A percentile compares a stretch with the other conserved stretches of the same genome.
phyloP scores from a whole-genome alignment of 257 asterid species.

The Lavandula angustifolia region DNA sequence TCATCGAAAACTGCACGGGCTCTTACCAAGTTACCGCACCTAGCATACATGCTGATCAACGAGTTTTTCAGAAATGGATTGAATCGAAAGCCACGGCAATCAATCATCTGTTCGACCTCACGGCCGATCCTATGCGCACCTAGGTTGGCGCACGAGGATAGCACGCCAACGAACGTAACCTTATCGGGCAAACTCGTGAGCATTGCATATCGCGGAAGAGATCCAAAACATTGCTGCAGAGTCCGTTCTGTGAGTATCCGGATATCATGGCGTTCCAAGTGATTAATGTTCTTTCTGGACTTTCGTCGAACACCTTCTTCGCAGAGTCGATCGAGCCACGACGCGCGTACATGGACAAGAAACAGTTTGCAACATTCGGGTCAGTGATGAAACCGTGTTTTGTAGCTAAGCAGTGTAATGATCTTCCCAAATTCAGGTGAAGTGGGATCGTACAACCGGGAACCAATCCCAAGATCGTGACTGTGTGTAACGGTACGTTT shows the following conservation, averaged over 20 bases:
- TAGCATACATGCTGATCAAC: conserved; percentile 77
- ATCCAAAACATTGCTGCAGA: conserved; percentile 58
- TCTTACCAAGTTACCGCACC: conserved; percentile 75
- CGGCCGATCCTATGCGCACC: conserved; percentile 66
- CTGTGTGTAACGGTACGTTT: conserved; percentile 40
- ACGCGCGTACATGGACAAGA: conserved; percentile 75
- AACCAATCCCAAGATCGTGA: conserved; percentile 78
- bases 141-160: conserved; percentile 86
- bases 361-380: conserved; percentile 65
- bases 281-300: conserved; percentile 57
- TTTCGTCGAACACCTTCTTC: conserved; percentile 56
- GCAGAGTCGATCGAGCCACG: conserved; percentile 64
- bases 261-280: conserved; percentile 97
- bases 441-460: conserved; percentile 55
- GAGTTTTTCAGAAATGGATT: conserved; percentile 73
- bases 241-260: conserved; percentile 85
- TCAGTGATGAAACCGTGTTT: conserved; percentile 52
- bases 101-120: conserved; percentile 61
- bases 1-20: conserved; percentile 67
- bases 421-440: conserved; percentile 58
- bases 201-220: conserved; percentile 68
- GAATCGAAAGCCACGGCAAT: conserved; percentile 38
- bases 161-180: conserved; percentile 76
- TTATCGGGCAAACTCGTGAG: conserved; percentile 60
- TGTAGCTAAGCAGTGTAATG: conserved; percentile 56